A percentile compares a stretch with the other conserved stretches of the same genome.
Conservation (phyloP, 257 asterid genomes). For the Fraxinus pennsylvanica region DNA sequence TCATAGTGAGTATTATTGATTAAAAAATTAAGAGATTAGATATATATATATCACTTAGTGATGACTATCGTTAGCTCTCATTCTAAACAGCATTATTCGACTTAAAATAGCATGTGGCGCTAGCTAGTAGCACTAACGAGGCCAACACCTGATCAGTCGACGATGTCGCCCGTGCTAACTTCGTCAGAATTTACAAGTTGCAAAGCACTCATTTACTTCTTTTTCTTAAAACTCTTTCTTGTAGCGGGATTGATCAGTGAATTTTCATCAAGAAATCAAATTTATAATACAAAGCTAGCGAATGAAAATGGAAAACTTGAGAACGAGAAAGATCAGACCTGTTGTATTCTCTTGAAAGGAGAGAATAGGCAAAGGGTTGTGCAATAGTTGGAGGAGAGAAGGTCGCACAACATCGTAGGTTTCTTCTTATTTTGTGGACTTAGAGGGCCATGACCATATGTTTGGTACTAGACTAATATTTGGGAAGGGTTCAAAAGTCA, state of each 20-base stretch:
- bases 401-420: background rate
- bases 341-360: too few relatives aligned
- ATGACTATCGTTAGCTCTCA: too few relatives aligned
- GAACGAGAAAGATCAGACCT: background rate
- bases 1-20: too few relatives aligned
- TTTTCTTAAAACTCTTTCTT: conserved; percentile 4
- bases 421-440: background rate
- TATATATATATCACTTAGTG: too few relatives aligned
- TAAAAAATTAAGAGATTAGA: too few relatives aligned
- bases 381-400: background rate
- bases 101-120: too few relatives aligned
- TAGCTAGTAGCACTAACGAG: too few relatives aligned
- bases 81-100: too few relatives aligned
- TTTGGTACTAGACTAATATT: background rate
- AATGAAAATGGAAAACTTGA: background rate
- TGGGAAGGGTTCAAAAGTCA: too few relatives aligned
- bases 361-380: background rate
- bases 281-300: background rate
- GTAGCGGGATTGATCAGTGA: conserved; percentile 8
- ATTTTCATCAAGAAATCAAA: background rate
- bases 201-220: conserved; percentile 69
- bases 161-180: too few relatives aligned
- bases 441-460: background rate
- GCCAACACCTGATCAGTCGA: too few relatives aligned
- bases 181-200: too few relatives aligned